Percentiles rank a stretch among this genome's conserved stretches.
phyloP scores from a whole-genome alignment of 148 eudicot species.

The Limonium bicolor region DNA sequence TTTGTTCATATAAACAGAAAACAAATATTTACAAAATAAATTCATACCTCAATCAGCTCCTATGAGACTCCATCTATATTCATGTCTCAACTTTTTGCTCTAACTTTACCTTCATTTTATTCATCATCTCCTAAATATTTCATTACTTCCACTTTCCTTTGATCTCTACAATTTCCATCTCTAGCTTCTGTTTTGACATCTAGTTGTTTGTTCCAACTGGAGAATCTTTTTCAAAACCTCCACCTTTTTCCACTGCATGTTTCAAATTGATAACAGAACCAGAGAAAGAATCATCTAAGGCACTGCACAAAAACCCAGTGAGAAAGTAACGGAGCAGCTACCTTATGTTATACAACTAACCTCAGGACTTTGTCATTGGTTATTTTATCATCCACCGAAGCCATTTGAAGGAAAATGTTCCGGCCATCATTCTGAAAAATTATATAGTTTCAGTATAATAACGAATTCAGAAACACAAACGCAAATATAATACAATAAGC shows the following conservation, averaged over 20 bases:
- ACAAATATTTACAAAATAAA: too few relatives aligned
- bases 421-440: constrained; percentile 39
- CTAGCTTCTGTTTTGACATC: constrained; percentile 69
- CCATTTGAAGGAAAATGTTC: constrained; percentile 60
- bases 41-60: constrained; percentile 55
- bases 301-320: not conserved
- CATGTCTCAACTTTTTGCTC: constrained; percentile 37
- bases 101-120: constrained; percentile 55
- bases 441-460: not conserved
- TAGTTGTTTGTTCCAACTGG: constrained; percentile 49
- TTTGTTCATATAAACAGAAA: too few relatives aligned
- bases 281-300: not conserved
- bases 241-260: constrained; percentile 72
- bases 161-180: constrained; percentile 74
- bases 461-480: not conserved
- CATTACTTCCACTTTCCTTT: constrained; percentile 75
- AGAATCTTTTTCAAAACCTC: constrained; percentile 58
- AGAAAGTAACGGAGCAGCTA: constrained; percentile 8
- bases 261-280: not conserved
- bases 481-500: not conserved
- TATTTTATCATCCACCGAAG: constrained; percentile 72
- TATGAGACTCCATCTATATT: constrained; percentile 33
- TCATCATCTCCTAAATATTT: constrained; percentile 71
- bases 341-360: constrained; percentile 84
- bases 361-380: constrained; percentile 77